phyloP scores from a whole-genome alignment of 1,284 basidiomycete species.

The Rhodotorula sp. region DNA sequence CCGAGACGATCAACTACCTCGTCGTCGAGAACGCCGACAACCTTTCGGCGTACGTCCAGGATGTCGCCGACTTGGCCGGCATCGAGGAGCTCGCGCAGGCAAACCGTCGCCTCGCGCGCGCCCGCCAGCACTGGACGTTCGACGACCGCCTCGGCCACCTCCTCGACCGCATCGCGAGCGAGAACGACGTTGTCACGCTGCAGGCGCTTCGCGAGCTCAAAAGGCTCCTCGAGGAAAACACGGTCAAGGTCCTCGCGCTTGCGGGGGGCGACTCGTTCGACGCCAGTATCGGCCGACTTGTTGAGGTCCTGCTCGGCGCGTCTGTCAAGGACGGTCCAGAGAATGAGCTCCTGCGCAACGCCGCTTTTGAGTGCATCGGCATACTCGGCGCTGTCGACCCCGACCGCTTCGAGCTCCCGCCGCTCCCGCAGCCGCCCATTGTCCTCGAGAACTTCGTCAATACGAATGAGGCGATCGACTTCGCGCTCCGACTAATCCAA shows the following conservation, averaged over 20 bases:
- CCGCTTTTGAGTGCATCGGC: conserved; percentile 88
- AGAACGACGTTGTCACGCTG: conserved; percentile 77
- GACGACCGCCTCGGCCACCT: conserved; percentile 67
- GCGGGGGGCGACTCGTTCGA: conserved; percentile 84
- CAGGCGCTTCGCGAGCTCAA: conserved; percentile 62
- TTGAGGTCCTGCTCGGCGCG: conserved; percentile 69
- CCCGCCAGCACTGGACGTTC: conserved; percentile 61
- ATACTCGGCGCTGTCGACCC: conserved; percentile 95
- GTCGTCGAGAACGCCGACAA: conserved; percentile 65
- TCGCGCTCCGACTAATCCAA: conserved; percentile 81
- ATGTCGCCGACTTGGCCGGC: conserved; percentile 73
- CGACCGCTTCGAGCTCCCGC: conserved; percentile 77
- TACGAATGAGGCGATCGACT: conserved; percentile 73
- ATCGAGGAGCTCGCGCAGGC: conserved; percentile 67
- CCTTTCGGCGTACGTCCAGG: conserved; percentile 65
- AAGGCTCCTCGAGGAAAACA: conserved; percentile 42
- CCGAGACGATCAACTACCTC: conserved; percentile 68
- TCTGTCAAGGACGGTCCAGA: conserved; percentile 70
- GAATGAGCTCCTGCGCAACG: conserved; percentile 63
- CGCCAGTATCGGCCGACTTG: conserved; percentile 68
- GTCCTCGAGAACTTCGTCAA: conserved; percentile 82
- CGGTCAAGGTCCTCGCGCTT: conserved; percentile 42
- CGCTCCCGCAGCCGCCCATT: conserved; percentile 67
- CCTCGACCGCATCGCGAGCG: conserved; percentile 71
- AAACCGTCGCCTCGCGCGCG: conserved; percentile 57